Conservation (phyloP, 768 basidiomycete species). For the Amyloporia xantha region DNA sequence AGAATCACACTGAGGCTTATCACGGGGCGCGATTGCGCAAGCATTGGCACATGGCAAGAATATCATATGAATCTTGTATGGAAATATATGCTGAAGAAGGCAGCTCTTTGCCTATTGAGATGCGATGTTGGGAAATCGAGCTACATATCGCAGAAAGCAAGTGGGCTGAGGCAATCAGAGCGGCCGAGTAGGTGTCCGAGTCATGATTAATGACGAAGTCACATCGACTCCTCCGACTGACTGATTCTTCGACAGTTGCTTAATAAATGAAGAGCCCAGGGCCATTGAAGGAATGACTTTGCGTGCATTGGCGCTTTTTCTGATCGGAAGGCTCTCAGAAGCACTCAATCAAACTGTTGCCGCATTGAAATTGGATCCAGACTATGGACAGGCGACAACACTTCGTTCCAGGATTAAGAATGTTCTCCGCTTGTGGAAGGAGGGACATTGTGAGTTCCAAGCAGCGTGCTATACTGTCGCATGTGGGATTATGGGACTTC, state of each 20-base stretch:
- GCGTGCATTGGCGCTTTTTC: constrained; percentile 73
- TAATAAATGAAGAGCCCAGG: constrained; percentile 54
- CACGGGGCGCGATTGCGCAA: background rate
- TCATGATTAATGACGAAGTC: background rate
- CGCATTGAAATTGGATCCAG: constrained; percentile 70
- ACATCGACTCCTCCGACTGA: too few relatives aligned
- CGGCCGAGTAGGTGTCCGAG: constrained; percentile 3
- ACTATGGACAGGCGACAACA: constrained; percentile 53
- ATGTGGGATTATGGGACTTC: constrained; percentile 18
- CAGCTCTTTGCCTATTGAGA: background rate
- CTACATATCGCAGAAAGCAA: constrained; percentile 1
- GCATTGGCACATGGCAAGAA: constrained; percentile 6
- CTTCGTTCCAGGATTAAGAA: constrained; percentile 67
- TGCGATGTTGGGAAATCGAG: constrained; percentile 9
- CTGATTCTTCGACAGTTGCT: constrained; percentile 48
- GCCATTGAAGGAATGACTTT: constrained; percentile 69
- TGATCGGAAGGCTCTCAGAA: constrained; percentile 57
- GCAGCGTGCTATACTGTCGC: constrained; percentile 47
- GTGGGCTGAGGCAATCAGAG: constrained; percentile 1
- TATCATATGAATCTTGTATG: constrained; percentile 3
- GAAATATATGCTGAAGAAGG: constrained; percentile 1
- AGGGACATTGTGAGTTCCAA: constrained; percentile 71
- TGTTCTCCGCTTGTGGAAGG: constrained; percentile 71
- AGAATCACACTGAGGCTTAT: constrained; percentile 1
- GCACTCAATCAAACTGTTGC: constrained; percentile 59